Base-by-base conservation (phyloP, 2,329 filamentous ascomycete genomes). In the Thielaviopsis punctulata region DNA sequence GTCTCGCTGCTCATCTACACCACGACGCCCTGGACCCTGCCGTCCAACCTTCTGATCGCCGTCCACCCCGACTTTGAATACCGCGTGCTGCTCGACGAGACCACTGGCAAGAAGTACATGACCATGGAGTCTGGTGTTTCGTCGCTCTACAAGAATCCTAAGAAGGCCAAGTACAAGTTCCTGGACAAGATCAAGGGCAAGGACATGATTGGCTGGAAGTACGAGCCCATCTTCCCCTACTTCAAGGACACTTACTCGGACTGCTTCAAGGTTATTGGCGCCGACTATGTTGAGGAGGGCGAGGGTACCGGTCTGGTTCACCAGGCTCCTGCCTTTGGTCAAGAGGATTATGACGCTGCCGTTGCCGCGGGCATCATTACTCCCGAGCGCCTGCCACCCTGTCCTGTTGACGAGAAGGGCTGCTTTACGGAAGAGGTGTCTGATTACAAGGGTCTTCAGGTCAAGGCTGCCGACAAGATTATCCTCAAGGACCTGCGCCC, bases 61-160 rank as follows among this genome's bases (percentile, higher is more conserved):
- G 81, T 76, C 18, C 77, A 89, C 61, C 83, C 84, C 7, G 76
- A 85, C 55, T 87, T 86, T 59, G 84, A 89, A 61, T 90, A 90
- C 64, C 65, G 88, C 60, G 81, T 86, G 63, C 80, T 86, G 45
- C 69, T 73, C 46, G 83, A 87, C 58, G 76, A 82, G 59, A 69
- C 69, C 21, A 77, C 78, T 0, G 76, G 76, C 24, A 82, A 79
- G 59, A 72, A 83, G 58, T 86, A 82, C 62, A 76, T 86, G 54
- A 71, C 86, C 30, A 68, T 86, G 45, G 83, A 86, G 60, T 71
- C 75, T 30, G 69, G 82, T 43, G 68, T 86, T 27, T 72, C 73
- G 52, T 81, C 77, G n/a, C 68, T 87, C 1, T 86, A 85, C 67
- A 87, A 86, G 62, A 80, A 86, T 58, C 78, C 78, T 0, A 86